phyloP scores from a whole-genome alignment of 1,284 basidiomycete genomes.

The Cerioporus squamosus region DNA sequence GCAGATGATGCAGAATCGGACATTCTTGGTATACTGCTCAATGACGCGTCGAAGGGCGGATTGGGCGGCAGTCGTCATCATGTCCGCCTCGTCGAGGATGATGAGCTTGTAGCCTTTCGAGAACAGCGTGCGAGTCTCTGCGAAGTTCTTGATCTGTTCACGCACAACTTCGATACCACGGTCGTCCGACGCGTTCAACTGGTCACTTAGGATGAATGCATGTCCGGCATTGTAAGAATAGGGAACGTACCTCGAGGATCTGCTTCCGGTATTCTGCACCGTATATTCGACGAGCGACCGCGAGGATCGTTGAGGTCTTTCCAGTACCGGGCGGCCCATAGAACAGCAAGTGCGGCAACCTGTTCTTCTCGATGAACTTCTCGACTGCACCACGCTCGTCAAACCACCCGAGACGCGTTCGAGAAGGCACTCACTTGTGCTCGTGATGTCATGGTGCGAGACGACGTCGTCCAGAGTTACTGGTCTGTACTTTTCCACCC shows the following conservation, averaged over 20 bases:
- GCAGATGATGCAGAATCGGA: constrained; percentile 99
- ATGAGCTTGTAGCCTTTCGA: constrained; percentile 97
- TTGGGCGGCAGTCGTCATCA: constrained; percentile 99
- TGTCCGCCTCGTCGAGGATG: constrained; percentile 98
- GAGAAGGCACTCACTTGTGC: constrained; percentile 71
- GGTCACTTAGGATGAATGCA: not conserved
- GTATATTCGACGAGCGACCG: constrained; percentile 93
- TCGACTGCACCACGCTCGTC: constrained; percentile 68
- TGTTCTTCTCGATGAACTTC: constrained; percentile 94
- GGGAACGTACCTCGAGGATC: constrained; percentile 82
- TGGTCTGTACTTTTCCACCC: constrained; percentile 97
- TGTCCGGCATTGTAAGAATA: not conserved
- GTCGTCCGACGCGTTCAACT: constrained; percentile 98
- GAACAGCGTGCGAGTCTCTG: constrained; percentile 91
- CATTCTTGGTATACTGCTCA: constrained; percentile 98
- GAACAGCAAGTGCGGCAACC: constrained; percentile 94
- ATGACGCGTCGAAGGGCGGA: constrained; percentile 96
- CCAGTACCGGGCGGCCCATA: constrained; percentile 99
- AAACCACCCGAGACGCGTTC: not conserved
- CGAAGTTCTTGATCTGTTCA: constrained; percentile 99
- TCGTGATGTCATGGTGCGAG: constrained; percentile 92
- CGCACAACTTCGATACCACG: constrained; percentile 98
- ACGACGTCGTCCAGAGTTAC: constrained; percentile 90
- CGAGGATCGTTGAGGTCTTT: constrained; percentile 98
- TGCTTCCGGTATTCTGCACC: constrained; percentile 85